Evolutionary conservation across 129 eudicot species (phyloP), one percentile per base, ranked within the genome.

Genomic region (Flaveria ramosissima): DNA sequence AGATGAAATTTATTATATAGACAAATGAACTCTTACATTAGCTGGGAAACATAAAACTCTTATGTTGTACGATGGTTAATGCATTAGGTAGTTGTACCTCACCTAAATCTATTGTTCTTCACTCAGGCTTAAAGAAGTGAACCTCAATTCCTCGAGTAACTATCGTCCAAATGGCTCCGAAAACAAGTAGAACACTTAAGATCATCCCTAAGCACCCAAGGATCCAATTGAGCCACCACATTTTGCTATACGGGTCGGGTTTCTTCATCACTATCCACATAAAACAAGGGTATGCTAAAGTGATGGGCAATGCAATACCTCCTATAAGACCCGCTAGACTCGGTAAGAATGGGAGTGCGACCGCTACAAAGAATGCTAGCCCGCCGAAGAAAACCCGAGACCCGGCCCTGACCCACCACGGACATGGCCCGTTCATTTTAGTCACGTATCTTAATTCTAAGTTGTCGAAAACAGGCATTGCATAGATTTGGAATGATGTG

Each of bases 391-490:
- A 70, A 73, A 66, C 68, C 43, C 89, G 80, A 27, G 78, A 74
- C 32, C 68, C 83, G 10, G 87, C 73, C 55, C 89, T 62, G 23
- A 83, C 53, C 87, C 85, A 86, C 77, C 89, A 42, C 8, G 89
- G 89, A 68, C 86, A 86, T 21, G 89, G 86, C 67, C 81, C 71
- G 15, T 86, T 79, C 83, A 16, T 76, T 68, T 72, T 76, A 47
- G 75, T 79, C 9, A 79, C 83, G 51, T 78, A 83, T 23, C 77
- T 75, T 8, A 73, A 57, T 62, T 86, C 89, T 6, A 86, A 63
- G 82, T 86, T 78, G 78, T 86, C 89, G 61, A 86, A 86, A 70
- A 86, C 84, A 8, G 82, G 89, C 89, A 86, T 86, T 57, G 84
- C 89, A 46, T 86, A 86, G 42, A 86, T 83, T 51, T 86, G 89